Conservation (phyloP, 257 asterid genomes). For the Linaria vulgaris region DNA sequence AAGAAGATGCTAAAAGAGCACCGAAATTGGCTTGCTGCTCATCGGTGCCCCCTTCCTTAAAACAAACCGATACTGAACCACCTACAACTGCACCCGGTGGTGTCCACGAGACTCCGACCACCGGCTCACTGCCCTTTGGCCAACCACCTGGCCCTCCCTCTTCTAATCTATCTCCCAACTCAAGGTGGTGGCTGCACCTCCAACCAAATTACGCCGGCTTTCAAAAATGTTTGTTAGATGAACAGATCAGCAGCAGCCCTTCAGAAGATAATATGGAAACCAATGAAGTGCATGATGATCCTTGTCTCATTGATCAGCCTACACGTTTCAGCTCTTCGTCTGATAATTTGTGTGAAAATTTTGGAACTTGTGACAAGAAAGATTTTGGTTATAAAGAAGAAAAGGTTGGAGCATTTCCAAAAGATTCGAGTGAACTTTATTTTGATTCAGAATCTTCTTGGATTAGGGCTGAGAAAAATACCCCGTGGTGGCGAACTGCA, state of each 20-base stretch:
- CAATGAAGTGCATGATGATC: slow-evolving; percentile 20
- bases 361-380: slow-evolving; percentile 25
- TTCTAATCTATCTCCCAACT: slow-evolving; percentile 59
- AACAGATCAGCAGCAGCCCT: slow-evolving; percentile 30
- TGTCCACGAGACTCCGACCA: slow-evolving; percentile 41
- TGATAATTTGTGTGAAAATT: slow-evolving; percentile 4
- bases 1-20: slow-evolving; percentile 93
- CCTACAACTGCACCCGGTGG: slow-evolving; percentile 33
- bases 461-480: slow-evolving; percentile 47
- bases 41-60: slow-evolving; percentile 43
- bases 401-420: neutral
- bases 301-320: slow-evolving; percentile 28
- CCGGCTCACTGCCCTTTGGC: slow-evolving; percentile 39
- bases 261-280: slow-evolving; percentile 28
- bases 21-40: slow-evolving; percentile 87
- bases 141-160: slow-evolving; percentile 43
- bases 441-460: slow-evolving; percentile 48
- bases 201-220: slow-evolving; percentile 50
- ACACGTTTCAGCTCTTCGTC: slow-evolving; percentile 8
- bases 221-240: slow-evolving; percentile 39
- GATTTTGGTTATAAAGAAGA: slow-evolving; percentile 36
- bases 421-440: slow-evolving; percentile 33
- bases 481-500: slow-evolving; percentile 89
- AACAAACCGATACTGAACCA: slow-evolving; percentile 45
- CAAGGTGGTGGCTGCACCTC: slow-evolving; percentile 87